Evolutionary conservation across 1,284 basidiomycete genomes (phyloP).

Genomic region (Wallemia hederae): DNA sequence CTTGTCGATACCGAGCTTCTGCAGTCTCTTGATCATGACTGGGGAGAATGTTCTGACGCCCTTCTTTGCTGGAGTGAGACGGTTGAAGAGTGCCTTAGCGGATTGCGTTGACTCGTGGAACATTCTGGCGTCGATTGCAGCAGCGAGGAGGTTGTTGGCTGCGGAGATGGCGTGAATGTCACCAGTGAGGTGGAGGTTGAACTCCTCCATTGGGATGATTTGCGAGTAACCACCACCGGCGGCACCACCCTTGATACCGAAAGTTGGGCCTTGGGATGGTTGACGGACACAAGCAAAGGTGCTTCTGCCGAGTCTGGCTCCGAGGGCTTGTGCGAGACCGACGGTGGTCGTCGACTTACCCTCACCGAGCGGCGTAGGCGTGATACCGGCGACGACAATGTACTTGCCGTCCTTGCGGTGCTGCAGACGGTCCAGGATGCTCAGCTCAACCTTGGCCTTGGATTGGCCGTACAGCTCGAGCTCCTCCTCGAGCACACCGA

Average conservation of each 20-base stretch:
- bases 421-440: slow-evolving; percentile 51
- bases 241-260: slow-evolving; percentile 97
- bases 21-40: slow-evolving; percentile 77
- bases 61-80: slow-evolving; percentile 75
- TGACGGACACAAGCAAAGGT: slow-evolving; percentile 97
- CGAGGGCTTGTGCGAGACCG: slow-evolving; percentile 83
- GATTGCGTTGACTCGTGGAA: slow-evolving; percentile 92
- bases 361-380: slow-evolving; percentile 88
- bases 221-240: slow-evolving; percentile 97
- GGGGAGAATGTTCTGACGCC: slow-evolving; percentile 82
- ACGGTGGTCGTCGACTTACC: slow-evolving; percentile 98
- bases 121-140: slow-evolving; percentile 86
- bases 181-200: slow-evolving; percentile 84
- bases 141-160: slow-evolving; percentile 85
- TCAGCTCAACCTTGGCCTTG: slow-evolving; percentile 90
- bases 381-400: slow-evolving; percentile 88
- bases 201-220: slow-evolving; percentile 98
- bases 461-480: slow-evolving; percentile 82
- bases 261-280: slow-evolving; percentile 92
- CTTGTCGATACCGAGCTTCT: slow-evolving; percentile 89
- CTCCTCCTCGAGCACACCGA: slow-evolving; percentile 61
- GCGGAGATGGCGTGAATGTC: slow-evolving; percentile 96
- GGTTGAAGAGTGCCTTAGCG: slow-evolving; percentile 79
- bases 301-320: slow-evolving; percentile 71
- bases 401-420: slow-evolving; percentile 87